phyloP scores from a whole-genome alignment of 768 basidiomycete species.

The Coprinopsis marcescibilis region DNA sequence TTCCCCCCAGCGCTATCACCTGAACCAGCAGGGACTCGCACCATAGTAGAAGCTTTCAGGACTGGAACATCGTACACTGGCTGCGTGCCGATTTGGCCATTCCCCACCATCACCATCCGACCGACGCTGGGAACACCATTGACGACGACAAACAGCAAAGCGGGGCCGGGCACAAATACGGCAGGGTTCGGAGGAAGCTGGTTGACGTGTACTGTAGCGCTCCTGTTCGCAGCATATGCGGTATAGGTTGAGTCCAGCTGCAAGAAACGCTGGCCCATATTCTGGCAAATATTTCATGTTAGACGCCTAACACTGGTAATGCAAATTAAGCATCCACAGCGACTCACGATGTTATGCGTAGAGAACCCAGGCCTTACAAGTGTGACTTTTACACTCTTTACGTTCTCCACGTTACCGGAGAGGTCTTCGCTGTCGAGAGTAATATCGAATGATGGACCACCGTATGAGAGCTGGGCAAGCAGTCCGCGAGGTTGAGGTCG shows the following conservation, averaged over 20 bases:
- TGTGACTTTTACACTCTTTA: conserved; percentile 44
- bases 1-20: no score
- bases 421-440: conserved; percentile 47
- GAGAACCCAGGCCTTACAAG: conserved; percentile 66
- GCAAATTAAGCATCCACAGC: no score
- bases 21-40: no score
- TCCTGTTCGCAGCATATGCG: conserved; percentile 43
- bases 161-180: conserved; percentile 63
- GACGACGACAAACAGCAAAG: conserved; percentile 68
- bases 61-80: no score
- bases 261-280: conserved; percentile 72
- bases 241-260: conserved; percentile 62
- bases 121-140: conserved; percentile 73
- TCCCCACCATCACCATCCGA: no score
- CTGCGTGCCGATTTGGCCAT: no score
- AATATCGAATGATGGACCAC: conserved; percentile 71
- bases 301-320: no score
- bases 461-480: conserved; percentile 57
- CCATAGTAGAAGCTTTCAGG: no score
- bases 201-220: conserved; percentile 54
- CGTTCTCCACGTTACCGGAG: conserved; percentile 43
- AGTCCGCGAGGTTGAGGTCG: conserved; percentile 56
- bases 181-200: conserved; percentile 73
- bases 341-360: conserved; percentile 62
- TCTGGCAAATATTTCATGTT: conserved; percentile 25